These are phyloP conservation scores for Rhodotorula mucilaginosa DNA, from an alignment of 1,284 basidiomycete genomes.

Conservation along the genomic window DNA sequence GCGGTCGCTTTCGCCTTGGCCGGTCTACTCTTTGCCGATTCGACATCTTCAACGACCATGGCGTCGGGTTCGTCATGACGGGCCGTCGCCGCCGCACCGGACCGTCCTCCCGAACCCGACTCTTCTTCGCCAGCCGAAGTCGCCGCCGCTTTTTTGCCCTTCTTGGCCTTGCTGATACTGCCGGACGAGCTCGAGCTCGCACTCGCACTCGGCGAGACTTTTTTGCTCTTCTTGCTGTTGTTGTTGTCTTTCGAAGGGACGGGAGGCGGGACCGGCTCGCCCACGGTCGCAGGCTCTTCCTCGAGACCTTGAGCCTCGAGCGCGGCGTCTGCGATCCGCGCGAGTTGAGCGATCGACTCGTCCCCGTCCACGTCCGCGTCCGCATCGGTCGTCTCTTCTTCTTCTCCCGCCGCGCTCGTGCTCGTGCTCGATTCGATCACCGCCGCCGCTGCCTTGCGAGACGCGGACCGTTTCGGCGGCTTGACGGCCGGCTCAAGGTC, in stretches of 20 bases:
- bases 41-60: background rate
- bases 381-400: background rate
- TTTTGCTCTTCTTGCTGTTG: background rate
- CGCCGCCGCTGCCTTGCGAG: background rate
- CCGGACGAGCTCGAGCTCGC: background rate
- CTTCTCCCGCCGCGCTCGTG: background rate
- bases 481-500: constrained; percentile 10
- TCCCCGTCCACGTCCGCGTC: constrained; percentile 15
- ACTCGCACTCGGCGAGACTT: constrained; percentile 1
- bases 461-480: background rate
- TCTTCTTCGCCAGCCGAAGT: too few relatives aligned
- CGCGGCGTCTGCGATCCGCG: constrained; percentile 20
- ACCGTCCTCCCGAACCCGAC: too few relatives aligned
- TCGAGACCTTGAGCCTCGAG: constrained; percentile 18
- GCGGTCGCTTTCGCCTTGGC: background rate
- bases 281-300: background rate
- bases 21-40: background rate
- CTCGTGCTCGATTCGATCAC: background rate
- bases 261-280: background rate
- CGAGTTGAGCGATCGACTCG: constrained; percentile 19
- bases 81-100: too few relatives aligned
- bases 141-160: background rate
- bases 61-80: too few relatives aligned
- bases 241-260: too few relatives aligned
- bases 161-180: background rate